These are phyloP conservation scores for Neurospora sp. DNA, from an alignment of 495 filamentous ascomycete genomes.

Conservation along the genomic window DNA sequence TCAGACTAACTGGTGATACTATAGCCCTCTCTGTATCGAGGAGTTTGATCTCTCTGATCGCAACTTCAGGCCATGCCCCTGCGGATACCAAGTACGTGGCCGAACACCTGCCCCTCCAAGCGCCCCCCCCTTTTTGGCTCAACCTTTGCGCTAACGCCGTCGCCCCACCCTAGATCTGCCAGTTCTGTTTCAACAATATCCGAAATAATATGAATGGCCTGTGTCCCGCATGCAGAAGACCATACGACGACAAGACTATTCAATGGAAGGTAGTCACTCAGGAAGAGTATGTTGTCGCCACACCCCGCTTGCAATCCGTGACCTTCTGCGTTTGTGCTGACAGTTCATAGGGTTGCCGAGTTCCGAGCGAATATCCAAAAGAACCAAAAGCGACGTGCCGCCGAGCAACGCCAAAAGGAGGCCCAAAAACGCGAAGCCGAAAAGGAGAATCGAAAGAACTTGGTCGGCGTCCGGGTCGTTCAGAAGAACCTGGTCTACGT, in stretches of 20 bases:
- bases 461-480: slow-evolving; percentile 87
- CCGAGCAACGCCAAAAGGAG: slow-evolving; percentile 83
- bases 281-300: slow-evolving; percentile 64
- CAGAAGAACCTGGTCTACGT: slow-evolving; percentile 99
- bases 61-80: slow-evolving; percentile 96
- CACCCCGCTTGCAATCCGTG: not conserved
- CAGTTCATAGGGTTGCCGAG: slow-evolving; percentile 35
- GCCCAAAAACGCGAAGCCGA: slow-evolving; percentile 93
- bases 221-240: slow-evolving; percentile 89
- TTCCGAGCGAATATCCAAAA: slow-evolving; percentile 82
- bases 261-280: slow-evolving; percentile 87
- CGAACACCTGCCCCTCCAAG: not conserved
- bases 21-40: slow-evolving; percentile 92
- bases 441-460: slow-evolving; percentile 84
- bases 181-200: slow-evolving; percentile 99
- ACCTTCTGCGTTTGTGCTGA: slow-evolving; percentile 15
- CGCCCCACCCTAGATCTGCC: slow-evolving; percentile 65
- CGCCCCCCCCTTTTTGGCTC: slow-evolving; percentile 13
- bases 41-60: slow-evolving; percentile 96
- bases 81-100: slow-evolving; percentile 81
- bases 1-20: not conserved
- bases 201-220: slow-evolving; percentile 89
- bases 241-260: slow-evolving; percentile 93
- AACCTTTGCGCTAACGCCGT: not conserved
- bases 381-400: slow-evolving; percentile 79